phyloP scores from a whole-genome alignment of 371 early-diverging fungal species.

The Aphelidium insulamus region DNA sequence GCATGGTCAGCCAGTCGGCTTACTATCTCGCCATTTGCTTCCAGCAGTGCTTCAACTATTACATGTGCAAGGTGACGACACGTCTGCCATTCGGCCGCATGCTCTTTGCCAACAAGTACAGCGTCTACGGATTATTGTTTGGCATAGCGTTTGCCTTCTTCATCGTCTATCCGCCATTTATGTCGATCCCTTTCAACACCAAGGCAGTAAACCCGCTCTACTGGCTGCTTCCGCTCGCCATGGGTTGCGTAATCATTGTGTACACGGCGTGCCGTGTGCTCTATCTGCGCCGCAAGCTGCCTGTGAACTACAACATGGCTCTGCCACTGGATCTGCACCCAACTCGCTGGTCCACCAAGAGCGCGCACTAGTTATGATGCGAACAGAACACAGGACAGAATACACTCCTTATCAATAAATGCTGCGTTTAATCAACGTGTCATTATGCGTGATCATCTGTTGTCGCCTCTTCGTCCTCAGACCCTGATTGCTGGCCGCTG shows the following conservation, averaged over 20 bases:
- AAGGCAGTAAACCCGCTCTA: conserved; percentile 31
- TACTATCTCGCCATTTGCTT: conserved; percentile 60
- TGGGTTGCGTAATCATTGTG: conserved; percentile 46
- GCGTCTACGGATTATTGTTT: conserved; percentile 32
- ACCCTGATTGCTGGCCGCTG: no score
- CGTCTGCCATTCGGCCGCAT: conserved; percentile 48
- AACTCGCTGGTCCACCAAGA: no score
- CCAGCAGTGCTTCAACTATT: conserved; percentile 74
- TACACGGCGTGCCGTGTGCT: no score
- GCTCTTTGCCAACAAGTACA: conserved; percentile 52
- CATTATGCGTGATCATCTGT: no score
- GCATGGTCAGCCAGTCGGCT: conserved; percentile 25
- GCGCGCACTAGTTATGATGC: no score
- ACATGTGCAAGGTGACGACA: conserved; percentile 63
- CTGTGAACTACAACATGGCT: no score
- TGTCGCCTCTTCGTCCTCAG: no score
- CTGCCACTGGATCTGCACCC: no score
- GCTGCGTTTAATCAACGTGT: no score
- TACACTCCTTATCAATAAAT: no score
- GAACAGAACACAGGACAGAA: no score
- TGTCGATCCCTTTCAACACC: conserved; percentile 47
- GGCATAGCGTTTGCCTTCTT: conserved; percentile 36
- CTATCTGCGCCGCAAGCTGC: no score
- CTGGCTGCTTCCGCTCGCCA: conserved; percentile 55
- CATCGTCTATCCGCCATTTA: conserved; percentile 57